Evolutionary conservation across 371 early-diverging fungal genomes (phyloP), one percentile per base, ranked within the genome.

Genomic region (Rhizopus delemar): DNA sequence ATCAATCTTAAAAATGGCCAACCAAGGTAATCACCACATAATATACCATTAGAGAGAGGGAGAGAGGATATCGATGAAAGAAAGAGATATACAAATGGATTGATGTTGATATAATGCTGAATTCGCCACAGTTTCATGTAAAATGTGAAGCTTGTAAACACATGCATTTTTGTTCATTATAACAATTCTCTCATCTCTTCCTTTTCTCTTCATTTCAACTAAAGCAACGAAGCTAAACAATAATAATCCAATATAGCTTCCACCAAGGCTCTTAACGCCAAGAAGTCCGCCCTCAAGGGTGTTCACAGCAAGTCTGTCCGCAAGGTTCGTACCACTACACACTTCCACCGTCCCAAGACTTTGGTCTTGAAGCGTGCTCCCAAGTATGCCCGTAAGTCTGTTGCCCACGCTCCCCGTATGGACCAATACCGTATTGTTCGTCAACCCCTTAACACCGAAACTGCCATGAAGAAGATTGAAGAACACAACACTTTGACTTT

Each of bases 401-500:
- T 93, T 57, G 84, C 91, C 67, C 83, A 89, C 65, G 73, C 74
- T 53, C 83, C 89, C 59, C 78, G 83, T 57, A 74, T 88, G 65
- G 95, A 95, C 75, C 86, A 91, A 75, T 93, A 89, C 89, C 83
- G 81, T 73, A 81, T 98, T 73, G 82, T 99, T 69, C 88, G 86
- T 76, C 86, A 86, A 85, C 97, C 97, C 49, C 83, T 97, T 57
- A 95, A 92, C 87, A 96, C 96, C 69, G 99, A 99, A 82, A 88
- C 92, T 46, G 96, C 99, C 79, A 97, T 97, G 93, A 93, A 94
- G 86, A 91, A 92, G 86, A 96, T 99, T 71, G 99, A 99, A 88
- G 93, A 94, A 74, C 78, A 93, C 85, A 99, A 99, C 93, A 98
- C 99, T 66, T 83, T 99, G 50, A 95, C 96, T 66, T 98, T 99